Evolutionary conservation across 2,329 filamentous ascomycete genomes (phyloP).

Genomic region (Xylaria sp.): DNA sequence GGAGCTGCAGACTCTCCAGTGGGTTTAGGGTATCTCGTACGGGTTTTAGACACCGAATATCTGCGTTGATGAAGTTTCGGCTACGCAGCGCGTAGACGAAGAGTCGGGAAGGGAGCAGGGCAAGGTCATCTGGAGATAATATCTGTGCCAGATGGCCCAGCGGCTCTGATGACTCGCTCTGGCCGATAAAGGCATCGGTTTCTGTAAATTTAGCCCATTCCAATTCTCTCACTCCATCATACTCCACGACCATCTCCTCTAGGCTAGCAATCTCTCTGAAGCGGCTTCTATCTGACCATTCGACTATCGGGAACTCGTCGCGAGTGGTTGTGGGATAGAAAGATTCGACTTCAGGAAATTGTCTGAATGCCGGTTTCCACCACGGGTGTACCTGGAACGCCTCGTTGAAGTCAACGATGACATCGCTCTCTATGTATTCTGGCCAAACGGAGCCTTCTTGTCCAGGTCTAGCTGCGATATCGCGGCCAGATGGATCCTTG

Average conservation of each 20-base stretch:
- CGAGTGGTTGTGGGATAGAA: constrained; percentile 22
- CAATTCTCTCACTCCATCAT: constrained; percentile 24
- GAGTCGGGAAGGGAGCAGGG: constrained; percentile 25
- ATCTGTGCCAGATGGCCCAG: constrained; percentile 17
- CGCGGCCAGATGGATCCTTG: constrained; percentile 24
- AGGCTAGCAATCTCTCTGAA: constrained; percentile 7
- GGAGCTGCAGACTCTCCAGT: constrained; percentile 27
- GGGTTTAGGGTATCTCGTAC: constrained; percentile 24
- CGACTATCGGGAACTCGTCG: constrained; percentile 26
- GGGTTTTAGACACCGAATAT: constrained; percentile 24
- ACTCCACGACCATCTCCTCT: constrained; percentile 27
- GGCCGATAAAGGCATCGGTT: constrained; percentile 21
- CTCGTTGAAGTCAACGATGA: constrained; percentile 30
- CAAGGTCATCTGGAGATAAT: constrained; percentile 21
- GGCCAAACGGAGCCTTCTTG: constrained; percentile 21
- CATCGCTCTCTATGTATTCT: constrained; percentile 28
- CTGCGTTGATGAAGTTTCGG: constrained; percentile 28
- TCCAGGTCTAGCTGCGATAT: constrained; percentile 21
- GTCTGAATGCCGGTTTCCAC: constrained; percentile 29
- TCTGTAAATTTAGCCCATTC: constrained; percentile 25
- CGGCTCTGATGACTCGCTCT: constrained; percentile 6
- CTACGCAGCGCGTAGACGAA: constrained; percentile 29
- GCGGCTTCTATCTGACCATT: constrained; percentile 27
- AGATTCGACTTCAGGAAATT: constrained; percentile 24
- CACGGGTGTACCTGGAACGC: constrained; percentile 27